These are phyloP conservation scores for Xylaria cubensis DNA, from an alignment of 495 filamentous ascomycete species.

Conservation along the genomic window DNA sequence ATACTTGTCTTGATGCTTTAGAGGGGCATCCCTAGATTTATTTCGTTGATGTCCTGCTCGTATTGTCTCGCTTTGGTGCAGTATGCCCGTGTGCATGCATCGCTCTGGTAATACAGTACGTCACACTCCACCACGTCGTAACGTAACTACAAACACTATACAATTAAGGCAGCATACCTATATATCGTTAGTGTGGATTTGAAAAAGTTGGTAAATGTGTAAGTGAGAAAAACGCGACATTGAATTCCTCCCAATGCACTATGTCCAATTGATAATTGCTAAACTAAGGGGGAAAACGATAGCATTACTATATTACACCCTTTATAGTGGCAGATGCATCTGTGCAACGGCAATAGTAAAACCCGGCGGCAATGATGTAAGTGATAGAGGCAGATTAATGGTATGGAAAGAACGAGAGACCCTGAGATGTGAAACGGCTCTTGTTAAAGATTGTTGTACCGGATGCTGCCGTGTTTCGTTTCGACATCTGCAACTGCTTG, in stretches of 20 bases:
- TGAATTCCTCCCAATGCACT: not conserved
- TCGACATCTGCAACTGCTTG: slow-evolving; percentile 10
- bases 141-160: not conserved
- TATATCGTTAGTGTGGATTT: not conserved
- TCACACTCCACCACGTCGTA: not conserved
- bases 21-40: not conserved
- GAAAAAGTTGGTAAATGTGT: not conserved
- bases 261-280: not conserved
- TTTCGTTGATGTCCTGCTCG: not conserved
- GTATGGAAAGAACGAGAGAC: not conserved
- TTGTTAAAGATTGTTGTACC: slow-evolving; percentile 24
- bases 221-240: not conserved
- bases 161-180: not conserved
- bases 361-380: not conserved
- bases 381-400: not conserved
- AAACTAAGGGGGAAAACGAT: not conserved
- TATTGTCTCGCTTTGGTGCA: not conserved
- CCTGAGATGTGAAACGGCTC: slow-evolving; percentile 21
- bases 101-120: not conserved
- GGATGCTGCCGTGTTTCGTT: slow-evolving; percentile 23
- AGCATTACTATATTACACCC: not conserved
- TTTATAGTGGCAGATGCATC: slow-evolving; percentile 6
- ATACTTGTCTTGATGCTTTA: not conserved
- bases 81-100: not conserved
- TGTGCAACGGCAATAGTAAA: not conserved